Evolutionary conservation across 2,329 filamentous ascomycete species (phyloP).

Genomic region (Aspergillus brunneoviolaceus): DNA sequence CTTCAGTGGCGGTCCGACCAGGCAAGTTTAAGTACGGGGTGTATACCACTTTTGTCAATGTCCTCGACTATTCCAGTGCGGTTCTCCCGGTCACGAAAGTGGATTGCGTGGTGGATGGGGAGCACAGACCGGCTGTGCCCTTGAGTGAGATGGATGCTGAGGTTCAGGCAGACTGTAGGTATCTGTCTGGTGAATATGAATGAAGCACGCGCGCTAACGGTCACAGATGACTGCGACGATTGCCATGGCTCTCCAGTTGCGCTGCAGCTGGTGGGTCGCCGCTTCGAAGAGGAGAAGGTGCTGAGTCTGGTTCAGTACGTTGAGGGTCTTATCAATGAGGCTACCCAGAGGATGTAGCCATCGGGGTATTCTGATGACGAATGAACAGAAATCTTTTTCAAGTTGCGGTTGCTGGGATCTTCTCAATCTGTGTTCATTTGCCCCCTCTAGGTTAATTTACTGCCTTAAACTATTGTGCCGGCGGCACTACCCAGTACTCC

Average conservation of each 20-base stretch:
- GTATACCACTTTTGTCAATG: conserved; percentile 51
- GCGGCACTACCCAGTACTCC: too few relatives aligned
- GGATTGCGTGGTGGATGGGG: conserved; percentile 51
- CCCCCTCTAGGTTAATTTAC: too few relatives aligned
- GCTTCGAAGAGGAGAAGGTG: conserved; percentile 54
- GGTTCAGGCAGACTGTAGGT: conserved; percentile 53
- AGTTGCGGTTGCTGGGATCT: too few relatives aligned
- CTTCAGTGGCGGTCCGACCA: conserved; percentile 44
- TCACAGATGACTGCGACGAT: conserved; percentile 49
- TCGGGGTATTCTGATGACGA: not conserved
- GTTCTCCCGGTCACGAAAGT: conserved; percentile 57
- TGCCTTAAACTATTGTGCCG: too few relatives aligned
- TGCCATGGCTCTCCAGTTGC: conserved; percentile 52
- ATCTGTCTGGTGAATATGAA: not conserved
- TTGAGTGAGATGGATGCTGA: conserved; percentile 44
- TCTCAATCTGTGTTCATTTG: too few relatives aligned
- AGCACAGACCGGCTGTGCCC: conserved; percentile 38
- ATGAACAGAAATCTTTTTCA: too few relatives aligned
- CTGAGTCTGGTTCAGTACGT: conserved; percentile 47
- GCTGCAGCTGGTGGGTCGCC: conserved; percentile 50
- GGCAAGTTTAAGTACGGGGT: conserved; percentile 48
- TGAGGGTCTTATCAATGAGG: conserved; percentile 3
- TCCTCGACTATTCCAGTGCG: conserved; percentile 57
- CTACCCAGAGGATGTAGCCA: not conserved
- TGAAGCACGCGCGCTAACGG: not conserved